These are phyloP conservation scores for Fomitopsis schrenkii DNA, from an alignment of 1,284 basidiomycete genomes.

Conservation along the genomic window DNA sequence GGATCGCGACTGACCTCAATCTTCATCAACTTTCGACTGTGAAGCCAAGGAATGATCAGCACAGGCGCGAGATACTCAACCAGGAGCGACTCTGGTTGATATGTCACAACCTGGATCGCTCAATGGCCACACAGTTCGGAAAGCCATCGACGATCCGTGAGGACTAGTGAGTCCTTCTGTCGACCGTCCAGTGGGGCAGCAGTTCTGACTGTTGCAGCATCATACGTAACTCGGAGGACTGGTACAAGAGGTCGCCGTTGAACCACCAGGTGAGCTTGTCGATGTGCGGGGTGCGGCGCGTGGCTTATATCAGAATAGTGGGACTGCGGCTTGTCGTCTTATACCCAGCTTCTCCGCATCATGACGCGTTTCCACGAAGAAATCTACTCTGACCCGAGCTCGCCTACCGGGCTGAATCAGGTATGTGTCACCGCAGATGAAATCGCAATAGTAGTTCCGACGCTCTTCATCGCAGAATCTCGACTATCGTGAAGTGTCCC, in stretches of 20 bases:
- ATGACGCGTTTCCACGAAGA: conserved; percentile 72
- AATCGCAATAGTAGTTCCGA: not conserved
- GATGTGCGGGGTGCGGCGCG: not conserved
- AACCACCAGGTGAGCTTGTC: conserved; percentile 47
- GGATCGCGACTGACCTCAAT: conserved; percentile 83
- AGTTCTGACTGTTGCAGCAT: conserved; percentile 39
- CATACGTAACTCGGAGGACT: conserved; percentile 68
- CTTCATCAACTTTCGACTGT: conserved; percentile 64
- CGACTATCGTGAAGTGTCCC: conserved; percentile 62
- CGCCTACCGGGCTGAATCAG: conserved; percentile 70
- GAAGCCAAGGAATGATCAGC: conserved; percentile 57
- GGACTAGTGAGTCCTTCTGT: conserved; percentile 55
- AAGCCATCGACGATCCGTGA: conserved; percentile 85
- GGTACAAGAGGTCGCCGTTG: conserved; percentile 69
- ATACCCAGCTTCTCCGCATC: conserved; percentile 65
- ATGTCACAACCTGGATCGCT: conserved; percentile 82
- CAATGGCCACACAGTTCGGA: conserved; percentile 81
- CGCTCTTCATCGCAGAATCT: conserved; percentile 38
- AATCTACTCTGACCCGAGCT: conserved; percentile 69
- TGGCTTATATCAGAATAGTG: conserved; percentile 35
- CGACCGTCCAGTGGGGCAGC: not conserved
- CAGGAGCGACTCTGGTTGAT: conserved; percentile 82
- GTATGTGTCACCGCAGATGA: conserved; percentile 25
- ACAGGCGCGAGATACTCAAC: conserved; percentile 80
- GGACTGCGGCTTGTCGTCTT: conserved; percentile 72